phyloP scores from a whole-genome alignment of 1,284 basidiomycete genomes.

The Naganishia liquefaciens region DNA sequence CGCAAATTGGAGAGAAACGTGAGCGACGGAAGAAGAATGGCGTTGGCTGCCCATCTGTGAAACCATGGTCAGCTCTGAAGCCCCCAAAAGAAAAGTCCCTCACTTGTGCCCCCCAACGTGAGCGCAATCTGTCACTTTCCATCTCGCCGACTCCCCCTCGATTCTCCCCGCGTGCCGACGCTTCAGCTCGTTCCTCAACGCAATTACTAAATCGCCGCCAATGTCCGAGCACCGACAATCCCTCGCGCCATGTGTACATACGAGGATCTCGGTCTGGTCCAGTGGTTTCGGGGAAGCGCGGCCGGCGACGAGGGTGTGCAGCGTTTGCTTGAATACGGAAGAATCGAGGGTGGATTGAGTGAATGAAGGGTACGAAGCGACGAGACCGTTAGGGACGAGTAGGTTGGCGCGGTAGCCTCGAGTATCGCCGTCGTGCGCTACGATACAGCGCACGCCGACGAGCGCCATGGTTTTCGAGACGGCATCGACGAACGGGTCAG shows the following conservation, averaged over 20 bases:
- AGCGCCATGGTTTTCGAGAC: constrained; percentile 36
- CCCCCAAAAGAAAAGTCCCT: constrained; percentile 42
- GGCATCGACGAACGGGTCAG: constrained; percentile 40
- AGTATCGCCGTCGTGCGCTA: constrained; percentile 41
- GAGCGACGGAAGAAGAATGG: constrained; percentile 71
- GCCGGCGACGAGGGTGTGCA: not conserved
- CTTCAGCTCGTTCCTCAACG: constrained; percentile 52
- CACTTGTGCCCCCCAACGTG: constrained; percentile 85
- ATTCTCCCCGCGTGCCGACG: constrained; percentile 23
- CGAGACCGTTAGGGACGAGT: constrained; percentile 43
- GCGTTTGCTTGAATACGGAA: constrained; percentile 24
- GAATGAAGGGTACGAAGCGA: constrained; percentile 36
- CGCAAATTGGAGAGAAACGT: constrained; percentile 72
- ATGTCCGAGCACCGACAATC: constrained; percentile 73
- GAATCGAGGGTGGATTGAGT: constrained; percentile 32
- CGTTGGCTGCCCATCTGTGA: constrained; percentile 72
- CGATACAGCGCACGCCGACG: constrained; percentile 41
- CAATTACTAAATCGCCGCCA: constrained; percentile 57
- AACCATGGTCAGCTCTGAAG: constrained; percentile 7
- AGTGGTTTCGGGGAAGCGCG: not conserved
- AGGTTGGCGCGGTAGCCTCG: constrained; percentile 41
- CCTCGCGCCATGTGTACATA: constrained; percentile 69
- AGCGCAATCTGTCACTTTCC: constrained; percentile 64
- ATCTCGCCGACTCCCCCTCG: not conserved
- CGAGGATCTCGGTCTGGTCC: constrained; percentile 57